Base-by-base conservation (phyloP, 2,329 filamentous ascomycete species). In the Curvularia verruculosa region DNA sequence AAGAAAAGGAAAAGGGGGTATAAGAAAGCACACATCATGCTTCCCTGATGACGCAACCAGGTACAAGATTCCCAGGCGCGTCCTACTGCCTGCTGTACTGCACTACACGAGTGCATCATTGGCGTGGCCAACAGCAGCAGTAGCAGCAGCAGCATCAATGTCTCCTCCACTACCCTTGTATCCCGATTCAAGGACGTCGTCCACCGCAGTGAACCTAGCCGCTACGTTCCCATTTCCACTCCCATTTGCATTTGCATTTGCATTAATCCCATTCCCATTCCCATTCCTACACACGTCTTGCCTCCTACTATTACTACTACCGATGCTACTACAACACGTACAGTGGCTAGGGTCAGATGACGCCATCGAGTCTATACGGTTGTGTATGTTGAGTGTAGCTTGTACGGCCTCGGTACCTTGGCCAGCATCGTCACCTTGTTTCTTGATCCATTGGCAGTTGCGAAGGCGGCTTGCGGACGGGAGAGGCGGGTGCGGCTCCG, bases 391-490 rank as follows among this genome's bases (percentile, higher is more conserved):
- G 6, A 41, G 4, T 21, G 26, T 47, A n/a, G 58, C 61, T 40
- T 64, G 61, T 9, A 63, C 58, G 12, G 62, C 52, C 29, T 65
- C 52, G 46, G 61, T 61, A 5, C 50, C 54, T 31, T 67, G 61
- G 1, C 59, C 55, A 8, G 60, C 56, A 12, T 37, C 54, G 49
- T 64, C 58, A 26, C 64, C 68, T 63, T 71, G 59, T 52, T 67
- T 66, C 37, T 61, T 59, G 34, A 68, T 55, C 61, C 58, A 70
- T 49, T 69, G 66, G 19, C 59, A 63, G 45, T 67, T 48, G 44
- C 62, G 62, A 9, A 67, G 57, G 45, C 52, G 53, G 13, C 46
- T 57, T 1, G 51, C 47, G 26, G 46, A 54, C 13, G 36, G 24
- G 12, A 18, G 36, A 41, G 24, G 44, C 31, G 9, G 12, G 28